phyloP scores from a whole-genome alignment of 2,329 filamentous ascomycete species.

The Sclerotinia borealis region DNA sequence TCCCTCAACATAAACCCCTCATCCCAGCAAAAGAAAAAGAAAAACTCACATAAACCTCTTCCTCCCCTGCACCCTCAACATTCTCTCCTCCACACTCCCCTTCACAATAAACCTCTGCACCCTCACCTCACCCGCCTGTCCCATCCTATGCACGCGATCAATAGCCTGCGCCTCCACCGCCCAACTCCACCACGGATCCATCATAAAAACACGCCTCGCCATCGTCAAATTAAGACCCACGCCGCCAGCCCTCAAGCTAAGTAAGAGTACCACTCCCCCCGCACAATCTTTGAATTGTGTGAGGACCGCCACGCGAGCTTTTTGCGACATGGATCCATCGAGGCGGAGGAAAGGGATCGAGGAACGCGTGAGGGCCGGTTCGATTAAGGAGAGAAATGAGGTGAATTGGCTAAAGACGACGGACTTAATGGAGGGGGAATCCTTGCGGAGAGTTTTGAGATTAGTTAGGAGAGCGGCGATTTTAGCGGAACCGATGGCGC shows the following conservation, averaged over 20 bases:
- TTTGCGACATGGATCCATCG: slow-evolving; percentile 86
- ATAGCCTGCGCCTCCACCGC: slow-evolving; percentile 96
- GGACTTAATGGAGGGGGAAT: slow-evolving; percentile 68
- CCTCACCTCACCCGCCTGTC: slow-evolving; percentile 77
- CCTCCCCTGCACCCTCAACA: slow-evolving; percentile 86
- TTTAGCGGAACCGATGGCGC: slow-evolving; percentile 75
- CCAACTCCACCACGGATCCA: slow-evolving; percentile 99
- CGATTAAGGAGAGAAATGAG: slow-evolving; percentile 87
- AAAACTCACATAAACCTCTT: slow-evolving; percentile 87
- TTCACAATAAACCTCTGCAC: slow-evolving; percentile 86
- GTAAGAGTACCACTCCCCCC: slow-evolving; percentile 68
- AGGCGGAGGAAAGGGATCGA: slow-evolving; percentile 79
- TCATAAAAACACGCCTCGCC: slow-evolving; percentile 90
- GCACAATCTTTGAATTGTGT: slow-evolving; percentile 58
- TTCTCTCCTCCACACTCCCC: slow-evolving; percentile 89
- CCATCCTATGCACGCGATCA: slow-evolving; percentile 95
- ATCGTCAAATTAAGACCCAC: slow-evolving; percentile 90
- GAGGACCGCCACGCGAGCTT: slow-evolving; percentile 72
- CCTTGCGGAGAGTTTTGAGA: slow-evolving; percentile 61
- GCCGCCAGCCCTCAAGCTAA: slow-evolving; percentile 83
- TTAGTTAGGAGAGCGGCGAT: slow-evolving; percentile 73
- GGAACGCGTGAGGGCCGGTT: slow-evolving; percentile 66
- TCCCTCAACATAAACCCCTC: not conserved
- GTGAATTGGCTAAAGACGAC: slow-evolving; percentile 98
- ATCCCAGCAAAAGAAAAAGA: not conserved